A percentile compares a stretch with the other conserved stretches of the same genome.
Conservation (phyloP, 1,284 basidiomycete genomes). For the Cutaneotrichosporon sp. region DNA sequence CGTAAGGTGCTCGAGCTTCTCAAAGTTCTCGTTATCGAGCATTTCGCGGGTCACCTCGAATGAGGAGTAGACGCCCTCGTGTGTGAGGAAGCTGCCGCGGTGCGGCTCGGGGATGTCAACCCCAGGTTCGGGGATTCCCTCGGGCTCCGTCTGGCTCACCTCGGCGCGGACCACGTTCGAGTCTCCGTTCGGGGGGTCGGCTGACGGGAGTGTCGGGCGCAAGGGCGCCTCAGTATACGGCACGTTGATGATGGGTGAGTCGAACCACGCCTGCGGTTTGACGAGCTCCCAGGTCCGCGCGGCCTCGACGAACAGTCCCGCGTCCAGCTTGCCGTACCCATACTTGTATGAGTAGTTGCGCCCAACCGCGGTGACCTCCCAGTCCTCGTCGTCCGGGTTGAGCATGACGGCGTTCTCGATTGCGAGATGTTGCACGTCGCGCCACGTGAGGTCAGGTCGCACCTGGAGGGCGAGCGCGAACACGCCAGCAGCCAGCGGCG, state of each 20-base stretch:
- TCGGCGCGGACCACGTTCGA: background rate
- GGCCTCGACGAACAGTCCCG: conserved; percentile 74
- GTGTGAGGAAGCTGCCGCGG: conserved; percentile 58
- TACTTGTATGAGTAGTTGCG: conserved; percentile 91
- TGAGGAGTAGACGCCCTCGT: conserved; percentile 66
- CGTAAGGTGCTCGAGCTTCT: conserved; percentile 87
- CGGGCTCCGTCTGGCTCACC: background rate
- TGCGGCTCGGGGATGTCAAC: conserved; percentile 9
- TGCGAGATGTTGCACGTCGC: conserved; percentile 90
- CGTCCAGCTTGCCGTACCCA: conserved; percentile 89
- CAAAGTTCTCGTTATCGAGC: conserved; percentile 75
- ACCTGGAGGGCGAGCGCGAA: conserved; percentile 82
- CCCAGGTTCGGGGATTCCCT: background rate
- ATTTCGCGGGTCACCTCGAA: conserved; percentile 71
- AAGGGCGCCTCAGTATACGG: conserved; percentile 29
- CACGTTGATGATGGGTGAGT: conserved; percentile 69
- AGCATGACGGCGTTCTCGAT: conserved; percentile 75
- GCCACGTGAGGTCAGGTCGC: conserved; percentile 90
- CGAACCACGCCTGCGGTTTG: conserved; percentile 91
- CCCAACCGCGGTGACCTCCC: conserved; percentile 80
- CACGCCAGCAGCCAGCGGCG: conserved; percentile 90
- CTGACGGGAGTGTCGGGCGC: conserved; percentile 12
- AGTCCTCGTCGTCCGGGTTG: conserved; percentile 89
- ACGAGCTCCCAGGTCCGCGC: conserved; percentile 81
- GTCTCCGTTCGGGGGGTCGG: background rate